Base-by-base conservation (phyloP, 2,329 filamentous ascomycete species). In the Teratosphaeria epicoccoides region DNA sequence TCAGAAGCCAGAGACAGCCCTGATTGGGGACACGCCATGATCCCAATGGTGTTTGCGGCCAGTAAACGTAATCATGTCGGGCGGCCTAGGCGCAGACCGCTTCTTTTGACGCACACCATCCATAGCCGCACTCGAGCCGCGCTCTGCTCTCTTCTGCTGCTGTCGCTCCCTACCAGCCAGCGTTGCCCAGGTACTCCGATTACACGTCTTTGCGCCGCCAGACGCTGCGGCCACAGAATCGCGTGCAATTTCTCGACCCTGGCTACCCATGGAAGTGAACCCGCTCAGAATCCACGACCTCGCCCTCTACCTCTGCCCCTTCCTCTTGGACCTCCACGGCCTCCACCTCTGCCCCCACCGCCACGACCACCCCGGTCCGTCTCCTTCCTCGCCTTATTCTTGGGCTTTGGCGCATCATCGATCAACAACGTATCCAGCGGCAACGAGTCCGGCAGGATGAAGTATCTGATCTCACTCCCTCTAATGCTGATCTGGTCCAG, bases 381-480 rank as follows among this genome's bases (percentile, higher is more conserved):
- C 46, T 97, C 93, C 79, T 98, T 98, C 68, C 91, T 82, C 24
- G 93, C 91, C 83, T 98, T 98, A 76, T 98, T 98, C 85, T 97
- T 97, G 55, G 93, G 91, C 78, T 98, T 98, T 49, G 91, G 89
- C 64, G 88, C 83, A 73, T 98, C 93, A 70, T 98, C 93, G 62
- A 98, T 89, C 56, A 98, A 80, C 49, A 98, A 80, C 40, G 91
- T 96, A 71, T 98, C 93, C 59, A 98, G 80, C 37, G 91, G 91
- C 64, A 98, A 79, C 57, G 87, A 93, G 74, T 98, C 93, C 52
- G 93, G 93, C 10, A 98, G 84, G 69, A 98, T 95, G 70, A 87
- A 91, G 74, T 96, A 96, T 71, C 93, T 84, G 70, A 98, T 94
- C 20, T 90, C 96, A 56, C 87, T 94, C 63, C 93, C 93, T 61